A percentile compares a stretch with the other conserved stretches of the same genome.
Conservation (phyloP, 805 yeast species). For the Metschnikowia similis region DNA sequence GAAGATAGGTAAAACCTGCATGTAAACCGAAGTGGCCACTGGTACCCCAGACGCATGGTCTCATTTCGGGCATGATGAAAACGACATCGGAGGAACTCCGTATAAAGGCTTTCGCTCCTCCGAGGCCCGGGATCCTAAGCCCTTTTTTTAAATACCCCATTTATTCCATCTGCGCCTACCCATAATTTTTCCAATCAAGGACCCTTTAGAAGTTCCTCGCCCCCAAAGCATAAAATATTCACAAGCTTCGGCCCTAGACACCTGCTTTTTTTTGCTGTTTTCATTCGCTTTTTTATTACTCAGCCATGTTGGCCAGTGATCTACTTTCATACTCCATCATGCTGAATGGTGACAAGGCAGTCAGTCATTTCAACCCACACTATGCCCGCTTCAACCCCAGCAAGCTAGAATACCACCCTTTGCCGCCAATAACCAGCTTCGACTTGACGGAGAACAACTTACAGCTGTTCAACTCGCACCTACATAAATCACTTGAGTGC, state of each 20-base stretch:
- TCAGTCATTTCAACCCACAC: conserved; percentile 15
- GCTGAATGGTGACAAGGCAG: conserved; percentile 24
- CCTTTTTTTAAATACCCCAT: background rate
- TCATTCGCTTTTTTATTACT: background rate
- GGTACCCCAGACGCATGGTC: conserved; percentile 20
- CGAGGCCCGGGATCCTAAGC: background rate
- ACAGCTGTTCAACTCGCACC: conserved; percentile 15
- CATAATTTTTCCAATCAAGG: background rate
- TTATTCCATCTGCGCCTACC: background rate
- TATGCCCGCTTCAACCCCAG: conserved; percentile 11
- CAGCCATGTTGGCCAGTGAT: conserved; percentile 20
- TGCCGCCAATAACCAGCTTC: conserved; percentile 16
- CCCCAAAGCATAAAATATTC: background rate
- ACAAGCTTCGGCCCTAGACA: no score
- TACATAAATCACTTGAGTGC: conserved; percentile 5
- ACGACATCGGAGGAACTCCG: conserved; percentile 15
- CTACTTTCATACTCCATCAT: conserved; percentile 38
- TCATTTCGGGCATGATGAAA: conserved; percentile 14
- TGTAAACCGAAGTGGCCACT: conserved; percentile 1
- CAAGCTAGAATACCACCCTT: conserved; percentile 5
- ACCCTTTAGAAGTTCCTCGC: background rate
- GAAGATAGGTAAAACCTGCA: conserved; percentile 4
- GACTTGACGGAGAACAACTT: conserved; percentile 20
- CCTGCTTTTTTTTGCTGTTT: no score
- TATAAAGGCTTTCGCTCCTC: conserved; percentile 8